phyloP scores from a whole-genome alignment of 2,329 filamentous ascomycete species.

The Hirsutella thompsonii region DNA sequence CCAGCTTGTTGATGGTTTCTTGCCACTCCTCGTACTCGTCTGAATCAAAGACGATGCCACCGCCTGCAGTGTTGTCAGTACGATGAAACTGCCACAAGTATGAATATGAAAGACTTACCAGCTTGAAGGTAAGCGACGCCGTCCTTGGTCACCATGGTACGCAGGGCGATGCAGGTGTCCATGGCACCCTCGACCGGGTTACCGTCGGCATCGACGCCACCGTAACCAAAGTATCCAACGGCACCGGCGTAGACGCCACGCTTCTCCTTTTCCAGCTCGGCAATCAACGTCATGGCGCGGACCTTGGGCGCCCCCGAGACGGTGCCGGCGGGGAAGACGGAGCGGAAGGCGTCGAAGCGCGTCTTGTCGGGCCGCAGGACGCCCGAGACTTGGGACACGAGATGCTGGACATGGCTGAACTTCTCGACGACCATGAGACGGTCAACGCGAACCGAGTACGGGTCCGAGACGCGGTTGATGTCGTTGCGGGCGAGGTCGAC shows the following conservation, averaged over 20 bases:
- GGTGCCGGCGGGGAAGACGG: constrained; percentile 93
- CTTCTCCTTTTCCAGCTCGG: constrained; percentile 87
- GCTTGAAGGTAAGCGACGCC: constrained; percentile 82
- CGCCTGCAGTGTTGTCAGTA: constrained; percentile 31
- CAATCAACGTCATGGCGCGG: constrained; percentile 92
- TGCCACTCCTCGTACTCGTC: constrained; percentile 89
- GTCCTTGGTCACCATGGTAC: constrained; percentile 92
- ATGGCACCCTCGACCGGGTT: constrained; percentile 65
- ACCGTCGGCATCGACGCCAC: constrained; percentile 52
- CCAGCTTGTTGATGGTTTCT: constrained; percentile 89
- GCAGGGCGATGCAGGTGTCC: constrained; percentile 71
- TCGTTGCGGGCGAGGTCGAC: constrained; percentile 95
- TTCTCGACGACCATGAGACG: constrained; percentile 86
- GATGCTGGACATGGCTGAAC: constrained; percentile 94
- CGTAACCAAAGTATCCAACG: constrained; percentile 92
- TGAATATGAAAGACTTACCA: constrained; percentile 25
- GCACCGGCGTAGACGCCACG: constrained; percentile 90
- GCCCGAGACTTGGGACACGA: constrained; percentile 91
- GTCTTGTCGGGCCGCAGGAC: constrained; percentile 73
- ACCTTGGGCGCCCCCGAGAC: constrained; percentile 95
- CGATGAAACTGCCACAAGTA: neutral
- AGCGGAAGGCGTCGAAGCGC: constrained; percentile 88
- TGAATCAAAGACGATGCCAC: constrained; percentile 89
- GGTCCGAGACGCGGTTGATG: constrained; percentile 90
- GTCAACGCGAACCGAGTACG: constrained; percentile 79